Evolutionary conservation across 1,139 yeast species (phyloP).

Genomic region (Geotrichum histeridarum): DNA sequence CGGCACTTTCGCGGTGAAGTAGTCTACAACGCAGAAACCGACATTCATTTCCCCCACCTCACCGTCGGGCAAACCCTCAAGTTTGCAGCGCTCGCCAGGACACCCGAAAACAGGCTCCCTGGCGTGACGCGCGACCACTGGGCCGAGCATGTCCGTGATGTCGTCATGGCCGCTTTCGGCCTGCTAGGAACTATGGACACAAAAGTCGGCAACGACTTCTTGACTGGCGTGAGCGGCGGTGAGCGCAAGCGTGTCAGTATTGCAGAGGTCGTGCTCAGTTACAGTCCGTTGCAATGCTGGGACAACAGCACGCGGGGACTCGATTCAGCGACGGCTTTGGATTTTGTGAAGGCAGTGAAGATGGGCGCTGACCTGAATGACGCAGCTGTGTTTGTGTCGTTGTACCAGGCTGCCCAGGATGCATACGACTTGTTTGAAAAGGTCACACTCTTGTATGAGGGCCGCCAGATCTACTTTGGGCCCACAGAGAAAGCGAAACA

Average conservation of each 20-base stretch:
- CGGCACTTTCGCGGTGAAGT: slow-evolving; percentile 62
- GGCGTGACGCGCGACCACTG: slow-evolving; percentile 54
- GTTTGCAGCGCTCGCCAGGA: slow-evolving; percentile 59
- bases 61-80: slow-evolving; percentile 66
- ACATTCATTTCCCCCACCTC: slow-evolving; percentile 66
- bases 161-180: slow-evolving; percentile 70
- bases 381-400: slow-evolving; percentile 67
- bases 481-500: slow-evolving; percentile 53
- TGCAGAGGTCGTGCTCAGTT: slow-evolving; percentile 60
- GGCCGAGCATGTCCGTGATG: slow-evolving; percentile 61
- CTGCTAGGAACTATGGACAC: slow-evolving; percentile 61
- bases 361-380: slow-evolving; percentile 55
- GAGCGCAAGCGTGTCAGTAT: slow-evolving; percentile 79
- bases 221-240: slow-evolving; percentile 82
- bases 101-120: slow-evolving; percentile 62
- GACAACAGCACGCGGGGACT: slow-evolving; percentile 74
- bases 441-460: slow-evolving; percentile 67
- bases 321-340: slow-evolving; percentile 72
- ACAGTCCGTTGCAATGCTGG: slow-evolving; percentile 63
- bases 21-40: slow-evolving; percentile 66
- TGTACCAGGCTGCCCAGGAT: slow-evolving; percentile 78
- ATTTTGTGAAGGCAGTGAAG: slow-evolving; percentile 64
- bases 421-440: slow-evolving; percentile 72
- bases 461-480: slow-evolving; percentile 75
- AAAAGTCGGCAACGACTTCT: slow-evolving; percentile 63